phyloP scores from a whole-genome alignment of 768 basidiomycete genomes.

The Chalciporus piperatus region DNA sequence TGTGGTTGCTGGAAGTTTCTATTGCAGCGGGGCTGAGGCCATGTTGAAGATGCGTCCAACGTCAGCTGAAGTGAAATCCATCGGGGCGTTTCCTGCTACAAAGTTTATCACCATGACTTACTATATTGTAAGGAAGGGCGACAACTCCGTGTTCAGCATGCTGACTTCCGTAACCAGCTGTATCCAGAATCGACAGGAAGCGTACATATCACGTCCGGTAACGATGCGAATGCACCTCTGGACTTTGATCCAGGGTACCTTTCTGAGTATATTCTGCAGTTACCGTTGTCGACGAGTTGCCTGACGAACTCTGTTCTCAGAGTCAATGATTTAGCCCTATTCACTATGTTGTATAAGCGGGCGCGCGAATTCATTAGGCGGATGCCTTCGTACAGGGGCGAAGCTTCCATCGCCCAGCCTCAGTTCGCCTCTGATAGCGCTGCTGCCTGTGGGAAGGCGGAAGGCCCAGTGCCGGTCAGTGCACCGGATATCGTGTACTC shows the following conservation, averaged over 20 bases:
- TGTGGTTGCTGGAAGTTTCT: not conserved
- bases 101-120: slow-evolving; percentile 31
- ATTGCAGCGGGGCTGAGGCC: slow-evolving; percentile 50
- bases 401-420: slow-evolving; percentile 14
- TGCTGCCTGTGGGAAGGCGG: slow-evolving; percentile 21
- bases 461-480: slow-evolving; percentile 19
- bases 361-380: slow-evolving; percentile 51
- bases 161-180: not conserved
- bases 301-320: not conserved
- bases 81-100: slow-evolving; percentile 26
- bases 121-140: slow-evolving; percentile 29
- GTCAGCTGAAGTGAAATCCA: slow-evolving; percentile 42
- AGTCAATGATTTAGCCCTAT: slow-evolving; percentile 37
- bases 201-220: slow-evolving; percentile 43
- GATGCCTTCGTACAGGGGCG: slow-evolving; percentile 34
- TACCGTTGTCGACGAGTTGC: not conserved
- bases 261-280: slow-evolving; percentile 33
- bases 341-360: slow-evolving; percentile 54
- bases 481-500: slow-evolving; percentile 32
- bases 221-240: slow-evolving; percentile 39
- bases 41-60: slow-evolving; percentile 56
- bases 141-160: no score
- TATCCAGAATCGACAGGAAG: slow-evolving; percentile 46
- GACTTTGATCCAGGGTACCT: slow-evolving; percentile 47
- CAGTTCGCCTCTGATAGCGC: slow-evolving; percentile 25